Base-by-base conservation (phyloP, 2,329 filamentous ascomycete species). In the Aureobasidium sp. region DNA sequence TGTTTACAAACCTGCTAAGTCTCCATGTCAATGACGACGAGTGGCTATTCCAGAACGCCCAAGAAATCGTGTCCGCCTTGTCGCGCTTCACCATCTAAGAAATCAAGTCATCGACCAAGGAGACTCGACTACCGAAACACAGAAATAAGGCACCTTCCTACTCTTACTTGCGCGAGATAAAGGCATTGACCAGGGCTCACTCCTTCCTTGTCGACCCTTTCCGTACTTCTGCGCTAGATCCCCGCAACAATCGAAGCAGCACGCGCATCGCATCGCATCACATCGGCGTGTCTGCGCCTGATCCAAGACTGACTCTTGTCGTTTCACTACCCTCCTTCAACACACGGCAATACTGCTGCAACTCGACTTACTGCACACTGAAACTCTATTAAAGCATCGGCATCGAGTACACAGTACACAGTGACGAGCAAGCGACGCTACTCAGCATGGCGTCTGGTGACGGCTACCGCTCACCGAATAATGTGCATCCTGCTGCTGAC, bases 21-120 rank as follows among this genome's bases (percentile, higher is more conserved):
- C 21, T 21, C 51, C 27, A 30, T 44, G 51, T 54, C 49, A 54
- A 54, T 57, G 53, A 57, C 41, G 53, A 55, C 39, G 53, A 45
- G 53, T 45, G 53, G 53, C 39, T 57, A 37, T 14, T 54, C 36
- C 51, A 32, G 51, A 5, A 27, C 30, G 53, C 29, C 30, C 21
- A 21, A 21, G 21, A n/a, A 34, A 36, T 44, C 5, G 39, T 27
- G 39, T 25, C 41, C 27, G 51, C 41, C 53, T 57, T 54, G 51
- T 42, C 53, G 13, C 27, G 30, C 25, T 44, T 39, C 36, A 16
- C 50, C 10, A 54, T 5, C 50, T 27, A 27, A 32, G 34, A 29
- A 8, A 45, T 13, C 2, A 34, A 44, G 47, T 32, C 29, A 8
- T 57, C 21, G 14, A 11, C 41, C 51, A 44, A 44, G 14, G 21